Evolutionary conservation across 768 basidiomycete species (phyloP).

Genomic region (Lentinula edodes): DNA sequence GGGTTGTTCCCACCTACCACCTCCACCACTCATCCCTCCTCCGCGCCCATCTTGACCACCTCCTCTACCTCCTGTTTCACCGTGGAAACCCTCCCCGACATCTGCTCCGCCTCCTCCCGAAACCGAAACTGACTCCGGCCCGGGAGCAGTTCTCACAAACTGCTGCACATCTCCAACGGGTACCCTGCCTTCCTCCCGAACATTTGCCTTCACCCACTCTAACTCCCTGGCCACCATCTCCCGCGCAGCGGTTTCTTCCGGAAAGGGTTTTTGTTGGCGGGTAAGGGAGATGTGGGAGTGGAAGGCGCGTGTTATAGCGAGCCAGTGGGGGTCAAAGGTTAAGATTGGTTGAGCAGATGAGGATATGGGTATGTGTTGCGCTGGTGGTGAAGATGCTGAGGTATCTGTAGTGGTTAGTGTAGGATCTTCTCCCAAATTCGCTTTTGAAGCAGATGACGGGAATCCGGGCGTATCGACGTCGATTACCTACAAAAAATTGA

Average conservation of each 20-base stretch:
- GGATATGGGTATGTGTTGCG: conserved; percentile 2
- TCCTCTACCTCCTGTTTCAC: neutral
- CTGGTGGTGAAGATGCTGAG: neutral
- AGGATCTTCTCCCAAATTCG: neutral
- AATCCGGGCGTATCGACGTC: conserved; percentile 36
- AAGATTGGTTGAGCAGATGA: conserved; percentile 30
- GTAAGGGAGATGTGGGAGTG: conserved; percentile 67
- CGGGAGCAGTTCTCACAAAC: conserved; percentile 10
- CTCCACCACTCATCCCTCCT: neutral
- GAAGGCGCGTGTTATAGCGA: conserved; percentile 87
- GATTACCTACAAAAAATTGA: conserved; percentile 47
- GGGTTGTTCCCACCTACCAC: conserved; percentile 33
- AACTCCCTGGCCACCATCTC: conserved; percentile 53
- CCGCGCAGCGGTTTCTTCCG: conserved; percentile 46
- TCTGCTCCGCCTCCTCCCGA: neutral
- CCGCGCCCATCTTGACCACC: neutral
- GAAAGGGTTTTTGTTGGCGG: conserved; percentile 49
- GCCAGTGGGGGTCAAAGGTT: conserved; percentile 86
- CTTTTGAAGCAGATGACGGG: conserved; percentile 11
- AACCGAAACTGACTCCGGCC: conserved; percentile 1
- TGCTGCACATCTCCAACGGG: conserved; percentile 14
- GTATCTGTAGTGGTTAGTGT: neutral
- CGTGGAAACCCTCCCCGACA: too few relatives aligned
- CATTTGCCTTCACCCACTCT: conserved; percentile 62
- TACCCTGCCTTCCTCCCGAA: conserved; percentile 20